Evolutionary conservation across 192 early-diverging fungal species (phyloP).

Genomic region (Haplosporangium gracile): DNA sequence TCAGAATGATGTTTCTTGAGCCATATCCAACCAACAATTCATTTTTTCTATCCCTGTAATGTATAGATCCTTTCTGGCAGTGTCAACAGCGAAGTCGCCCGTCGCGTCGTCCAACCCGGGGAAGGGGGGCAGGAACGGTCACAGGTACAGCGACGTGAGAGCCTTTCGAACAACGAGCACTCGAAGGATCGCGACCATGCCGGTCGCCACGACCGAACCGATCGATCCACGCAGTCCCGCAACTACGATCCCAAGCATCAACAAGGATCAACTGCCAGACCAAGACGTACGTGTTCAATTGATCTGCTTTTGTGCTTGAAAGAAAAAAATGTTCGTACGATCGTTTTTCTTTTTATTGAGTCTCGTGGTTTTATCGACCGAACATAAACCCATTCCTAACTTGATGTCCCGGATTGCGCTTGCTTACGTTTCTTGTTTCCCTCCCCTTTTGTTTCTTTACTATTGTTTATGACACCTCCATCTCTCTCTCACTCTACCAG

Average conservation of each 20-base stretch:
- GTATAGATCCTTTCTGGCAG: slow-evolving; percentile 20
- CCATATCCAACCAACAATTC: background rate
- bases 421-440: background rate
- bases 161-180: slow-evolving; percentile 13
- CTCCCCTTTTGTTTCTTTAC: background rate
- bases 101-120: slow-evolving; percentile 22
- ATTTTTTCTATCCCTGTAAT: no score
- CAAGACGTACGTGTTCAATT: background rate
- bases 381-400: background rate
- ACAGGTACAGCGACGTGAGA: slow-evolving; percentile 19
- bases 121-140: slow-evolving; percentile 21
- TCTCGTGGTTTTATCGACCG: slow-evolving; percentile 1
- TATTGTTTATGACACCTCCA: no score
- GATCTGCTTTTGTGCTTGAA: background rate
- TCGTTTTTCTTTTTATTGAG: background rate
- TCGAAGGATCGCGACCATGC: background rate
- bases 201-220: slow-evolving; percentile 22
- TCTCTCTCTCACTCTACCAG: background rate
- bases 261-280: background rate
- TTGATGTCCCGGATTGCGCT: background rate
- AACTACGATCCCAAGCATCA: slow-evolving; percentile 16
- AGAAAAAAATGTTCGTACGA: background rate
- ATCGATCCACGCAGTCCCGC: slow-evolving; percentile 1
- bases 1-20: background rate
- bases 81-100: slow-evolving; percentile 29